These are phyloP conservation scores for Nectriaceae sp. DNA, from an alignment of 2,329 filamentous ascomycete species.

Conservation along the genomic window DNA sequence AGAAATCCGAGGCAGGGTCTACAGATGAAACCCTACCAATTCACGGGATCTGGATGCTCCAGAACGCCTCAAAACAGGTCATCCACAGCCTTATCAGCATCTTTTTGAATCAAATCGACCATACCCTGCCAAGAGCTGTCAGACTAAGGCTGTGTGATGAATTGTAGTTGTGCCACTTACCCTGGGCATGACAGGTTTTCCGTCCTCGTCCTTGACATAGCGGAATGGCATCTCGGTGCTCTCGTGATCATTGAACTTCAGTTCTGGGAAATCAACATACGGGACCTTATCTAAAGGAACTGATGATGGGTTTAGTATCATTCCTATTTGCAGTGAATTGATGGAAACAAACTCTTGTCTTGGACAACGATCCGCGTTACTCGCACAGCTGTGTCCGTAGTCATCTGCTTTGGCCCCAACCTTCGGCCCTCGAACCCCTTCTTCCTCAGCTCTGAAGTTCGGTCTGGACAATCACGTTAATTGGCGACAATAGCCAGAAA, in stretches of 20 bases:
- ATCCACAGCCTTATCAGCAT: conserved; percentile 88
- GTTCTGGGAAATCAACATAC: conserved; percentile 86
- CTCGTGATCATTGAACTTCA: conserved; percentile 88
- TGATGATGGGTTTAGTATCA: conserved; percentile 37
- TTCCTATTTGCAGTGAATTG: background rate
- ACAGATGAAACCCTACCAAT: no score
- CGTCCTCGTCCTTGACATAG: conserved; percentile 77
- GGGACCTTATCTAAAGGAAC: conserved; percentile 76
- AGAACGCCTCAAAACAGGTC: conserved; percentile 66
- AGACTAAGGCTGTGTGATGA: background rate
- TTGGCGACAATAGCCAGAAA: conserved; percentile 9
- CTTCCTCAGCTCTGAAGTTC: conserved; percentile 91
- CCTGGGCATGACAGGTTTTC: conserved; percentile 86
- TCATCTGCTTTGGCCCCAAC: conserved; percentile 94
- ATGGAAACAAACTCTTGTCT: conserved; percentile 65
- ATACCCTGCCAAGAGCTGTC: conserved; percentile 68
- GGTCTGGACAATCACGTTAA: conserved; percentile 58
- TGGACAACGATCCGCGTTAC: conserved; percentile 90
- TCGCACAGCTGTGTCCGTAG: conserved; percentile 93
- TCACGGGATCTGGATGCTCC: no score
- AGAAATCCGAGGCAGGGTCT: no score
- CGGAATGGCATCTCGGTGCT: conserved; percentile 98
- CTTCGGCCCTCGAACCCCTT: conserved; percentile 89
- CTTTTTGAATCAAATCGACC: conserved; percentile 89
- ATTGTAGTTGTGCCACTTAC: conserved; percentile 50